Conservation (phyloP, 2,329 filamentous ascomycete genomes). For the Phialophora macrospora region DNA sequence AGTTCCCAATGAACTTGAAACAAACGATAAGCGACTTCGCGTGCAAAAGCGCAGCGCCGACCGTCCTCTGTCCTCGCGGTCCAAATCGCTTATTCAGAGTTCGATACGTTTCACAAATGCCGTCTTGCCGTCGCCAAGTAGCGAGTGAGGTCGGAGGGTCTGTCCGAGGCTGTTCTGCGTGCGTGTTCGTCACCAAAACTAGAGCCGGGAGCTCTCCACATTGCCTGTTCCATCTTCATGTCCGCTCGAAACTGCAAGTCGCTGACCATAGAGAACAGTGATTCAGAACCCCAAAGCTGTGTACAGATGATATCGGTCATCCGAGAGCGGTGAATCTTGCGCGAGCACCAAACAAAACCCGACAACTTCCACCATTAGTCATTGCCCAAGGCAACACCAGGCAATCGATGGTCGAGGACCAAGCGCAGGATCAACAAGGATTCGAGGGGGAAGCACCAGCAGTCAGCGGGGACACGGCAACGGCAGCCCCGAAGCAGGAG, state of each 20-base stretch:
- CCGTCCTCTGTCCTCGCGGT: background rate
- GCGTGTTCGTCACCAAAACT: background rate
- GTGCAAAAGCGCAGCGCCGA: background rate
- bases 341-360: conserved; percentile 6
- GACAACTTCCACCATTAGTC: conserved; percentile 13
- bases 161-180: background rate
- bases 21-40: no score
- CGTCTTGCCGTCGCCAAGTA: background rate
- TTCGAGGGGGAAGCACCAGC: background rate
- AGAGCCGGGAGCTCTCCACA: no score
- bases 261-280: conserved; percentile 7
- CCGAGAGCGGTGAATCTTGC: background rate
- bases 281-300: background rate
- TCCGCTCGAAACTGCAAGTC: background rate
- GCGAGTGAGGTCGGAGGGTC: background rate
- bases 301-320: background rate
- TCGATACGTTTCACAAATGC: background rate
- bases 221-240: background rate
- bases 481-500: background rate
- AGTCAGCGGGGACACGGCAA: conserved; percentile 4
- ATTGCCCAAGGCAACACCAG: background rate
- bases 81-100: background rate
- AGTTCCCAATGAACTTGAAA: background rate
- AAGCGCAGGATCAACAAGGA: conserved; percentile 2
- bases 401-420: background rate